Percentiles rank a stretch among this genome's conserved stretches.
phyloP scores from a whole-genome alignment of 768 basidiomycete genomes.

The Rhodocollybia butyracea region DNA sequence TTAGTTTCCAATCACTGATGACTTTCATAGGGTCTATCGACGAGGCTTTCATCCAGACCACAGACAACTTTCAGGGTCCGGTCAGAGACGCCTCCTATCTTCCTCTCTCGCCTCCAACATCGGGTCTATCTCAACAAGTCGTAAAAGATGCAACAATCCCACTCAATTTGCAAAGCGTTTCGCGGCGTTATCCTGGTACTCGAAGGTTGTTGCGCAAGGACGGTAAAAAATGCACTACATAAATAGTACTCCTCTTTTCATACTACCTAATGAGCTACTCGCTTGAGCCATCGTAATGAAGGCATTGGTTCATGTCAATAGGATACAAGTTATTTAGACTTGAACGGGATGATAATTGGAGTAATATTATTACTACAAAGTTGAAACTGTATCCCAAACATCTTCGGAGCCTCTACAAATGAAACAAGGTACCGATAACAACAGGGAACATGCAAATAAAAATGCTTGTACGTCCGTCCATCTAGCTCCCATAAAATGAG shows the following conservation, averaged over 20 bases:
- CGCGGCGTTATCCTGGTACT: not conserved
- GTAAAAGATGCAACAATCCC: not conserved
- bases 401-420: not conserved
- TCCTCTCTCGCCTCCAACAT: slow-evolving; percentile 1
- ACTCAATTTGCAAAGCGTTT: not conserved
- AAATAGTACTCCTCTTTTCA: too few relatives aligned
- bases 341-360: too few relatives aligned
- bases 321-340: not conserved
- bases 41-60: too few relatives aligned
- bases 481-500: slow-evolving; percentile 98
- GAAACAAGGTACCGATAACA: not conserved
- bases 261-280: too few relatives aligned
- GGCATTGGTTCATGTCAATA: not conserved
- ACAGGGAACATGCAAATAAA: not conserved
- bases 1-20: too few relatives aligned
- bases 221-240: not conserved
- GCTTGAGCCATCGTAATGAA: not conserved
- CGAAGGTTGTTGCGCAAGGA: not conserved
- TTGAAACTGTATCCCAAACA: not conserved
- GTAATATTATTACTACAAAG: not conserved
- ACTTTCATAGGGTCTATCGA: too few relatives aligned
- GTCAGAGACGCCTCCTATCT: not conserved
- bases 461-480: slow-evolving; percentile 11
- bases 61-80: too few relatives aligned
- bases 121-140: not conserved